Conservation (phyloP, 2,329 filamentous ascomycete species). For the Colletotrichum tofieldiae region DNA sequence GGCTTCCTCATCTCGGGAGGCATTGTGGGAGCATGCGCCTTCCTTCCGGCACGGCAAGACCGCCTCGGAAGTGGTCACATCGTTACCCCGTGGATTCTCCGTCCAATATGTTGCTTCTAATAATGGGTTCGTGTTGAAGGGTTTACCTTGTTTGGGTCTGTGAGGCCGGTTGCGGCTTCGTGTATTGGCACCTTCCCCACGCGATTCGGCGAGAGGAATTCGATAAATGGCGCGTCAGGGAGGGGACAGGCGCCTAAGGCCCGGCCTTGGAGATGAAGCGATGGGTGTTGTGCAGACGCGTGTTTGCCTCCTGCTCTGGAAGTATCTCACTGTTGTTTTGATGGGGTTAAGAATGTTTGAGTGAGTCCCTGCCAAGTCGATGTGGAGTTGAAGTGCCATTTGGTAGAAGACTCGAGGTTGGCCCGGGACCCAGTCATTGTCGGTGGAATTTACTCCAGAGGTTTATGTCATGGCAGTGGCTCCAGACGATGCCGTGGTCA, state of each 20-base stretch:
- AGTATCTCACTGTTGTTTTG: neutral
- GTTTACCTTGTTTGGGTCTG: neutral
- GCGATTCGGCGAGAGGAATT: neutral
- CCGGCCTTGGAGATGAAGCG: neutral
- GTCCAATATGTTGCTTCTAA: neutral
- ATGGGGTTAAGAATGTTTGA: neutral
- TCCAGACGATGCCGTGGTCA: neutral
- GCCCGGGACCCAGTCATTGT: neutral
- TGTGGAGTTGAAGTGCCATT: neutral
- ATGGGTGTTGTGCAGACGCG: neutral
- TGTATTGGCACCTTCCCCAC: neutral
- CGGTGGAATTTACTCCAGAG: neutral
- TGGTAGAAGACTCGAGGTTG: too few species aligned
- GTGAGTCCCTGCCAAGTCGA: too few species aligned
- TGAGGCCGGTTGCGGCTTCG: neutral
- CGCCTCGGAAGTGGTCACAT: neutral
- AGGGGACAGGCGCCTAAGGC: neutral
- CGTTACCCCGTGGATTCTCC: neutral
- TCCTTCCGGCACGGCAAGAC: neutral
- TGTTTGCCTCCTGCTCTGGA: neutral
- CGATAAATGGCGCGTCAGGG: neutral
- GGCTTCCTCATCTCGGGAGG: constrained; percentile 24
- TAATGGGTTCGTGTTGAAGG: neutral
- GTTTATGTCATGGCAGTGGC: too few species aligned
- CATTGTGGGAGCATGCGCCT: constrained; percentile 1